A percentile compares a stretch with the other conserved stretches of the same genome.
phyloP scores from a whole-genome alignment of 108 stramenopile species.

The Cyclotella choctawhatcheeana region DNA sequence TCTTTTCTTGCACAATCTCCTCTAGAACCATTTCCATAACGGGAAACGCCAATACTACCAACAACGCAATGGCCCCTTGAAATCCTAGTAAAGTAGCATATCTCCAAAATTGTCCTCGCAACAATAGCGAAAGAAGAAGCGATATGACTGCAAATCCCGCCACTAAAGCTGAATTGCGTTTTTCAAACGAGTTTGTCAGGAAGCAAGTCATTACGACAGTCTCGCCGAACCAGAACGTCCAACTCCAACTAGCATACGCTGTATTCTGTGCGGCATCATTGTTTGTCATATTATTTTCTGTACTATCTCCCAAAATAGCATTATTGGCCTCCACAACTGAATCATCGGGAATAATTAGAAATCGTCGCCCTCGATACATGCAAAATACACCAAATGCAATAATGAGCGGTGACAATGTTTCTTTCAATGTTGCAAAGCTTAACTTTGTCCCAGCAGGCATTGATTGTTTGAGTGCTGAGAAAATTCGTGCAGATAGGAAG shows the following conservation, averaged over 20 bases:
- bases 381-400: slow-evolving; percentile 70
- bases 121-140: slow-evolving; percentile 64
- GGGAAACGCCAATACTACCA: slow-evolving; percentile 82
- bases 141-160: slow-evolving; percentile 42
- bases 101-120: slow-evolving; percentile 83
- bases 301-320: slow-evolving; percentile 15
- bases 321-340: slow-evolving; percentile 4
- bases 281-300: slow-evolving; percentile 6
- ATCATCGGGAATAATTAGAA: slow-evolving; percentile 7
- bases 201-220: slow-evolving; percentile 79
- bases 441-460: slow-evolving; percentile 5
- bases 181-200: slow-evolving; percentile 66
- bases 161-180: slow-evolving; percentile 9
- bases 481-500: slow-evolving; percentile 64
- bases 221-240: slow-evolving; percentile 78
- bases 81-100: slow-evolving; percentile 67
- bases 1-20: slow-evolving; percentile 83
- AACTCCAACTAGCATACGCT: slow-evolving; percentile 37
- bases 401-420: slow-evolving; percentile 63
- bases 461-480: slow-evolving; percentile 22
- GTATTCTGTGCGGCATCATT: not conserved
- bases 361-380: slow-evolving; percentile 66
- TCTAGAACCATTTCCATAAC: slow-evolving; percentile 89
- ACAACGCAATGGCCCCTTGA: slow-evolving; percentile 67
- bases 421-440: slow-evolving; percentile 21